Base-by-base conservation (phyloP, 192 early-diverging fungal species). In the Coemansia sp. region DNA sequence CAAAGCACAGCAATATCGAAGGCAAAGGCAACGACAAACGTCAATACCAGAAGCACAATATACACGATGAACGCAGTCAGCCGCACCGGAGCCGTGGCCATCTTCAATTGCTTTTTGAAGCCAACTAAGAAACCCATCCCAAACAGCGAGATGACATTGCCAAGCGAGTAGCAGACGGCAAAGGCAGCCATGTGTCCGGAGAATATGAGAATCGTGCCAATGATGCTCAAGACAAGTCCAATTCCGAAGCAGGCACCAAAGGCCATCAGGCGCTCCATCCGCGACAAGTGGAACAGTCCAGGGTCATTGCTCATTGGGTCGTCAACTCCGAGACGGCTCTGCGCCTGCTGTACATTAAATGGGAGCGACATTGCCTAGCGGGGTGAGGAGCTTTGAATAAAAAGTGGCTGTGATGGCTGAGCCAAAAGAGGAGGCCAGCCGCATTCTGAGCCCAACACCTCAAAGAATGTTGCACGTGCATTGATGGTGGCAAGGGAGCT, bases 101-200 rank as follows among this genome's bases (percentile, higher is more conserved):
- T 92, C 82, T 90, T 93, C 44, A 98, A 50, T 80, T 98, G 96
- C 66, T 88, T 85, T 56, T 72, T 81, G 65, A 93, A 91, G 34
- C 94, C 94, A 28, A 95, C 85, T 47, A 98, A 74, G 78, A 98
- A 98, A 22, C 92, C 90, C 55, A 91, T 95, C 49, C 92, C 88
- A 56, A 92, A 54, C 58, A 98, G 65, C 27, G 94, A 92, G 21
- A 96, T 58, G 21, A 96, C 62, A 72, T 98, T 98, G 51, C 96
- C 96, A 16, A 94, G 63, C 49, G 92, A 92, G 71, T 96, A 98
- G 49, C 95, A 82, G 38, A 94, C 82, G 22, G 96, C 96, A 85
- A 96, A 98, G 7, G 83, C 86, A 8, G 85, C 68, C 50, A 93
- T 62, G 34, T 86, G 74, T 7, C 82, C 88, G 23, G 85, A 67